Evolutionary conservation across 1,139 yeast species (phyloP), one percentile per base, ranked within the genome.

Genomic region (Nakaseomyces uthaithaninus): DNA sequence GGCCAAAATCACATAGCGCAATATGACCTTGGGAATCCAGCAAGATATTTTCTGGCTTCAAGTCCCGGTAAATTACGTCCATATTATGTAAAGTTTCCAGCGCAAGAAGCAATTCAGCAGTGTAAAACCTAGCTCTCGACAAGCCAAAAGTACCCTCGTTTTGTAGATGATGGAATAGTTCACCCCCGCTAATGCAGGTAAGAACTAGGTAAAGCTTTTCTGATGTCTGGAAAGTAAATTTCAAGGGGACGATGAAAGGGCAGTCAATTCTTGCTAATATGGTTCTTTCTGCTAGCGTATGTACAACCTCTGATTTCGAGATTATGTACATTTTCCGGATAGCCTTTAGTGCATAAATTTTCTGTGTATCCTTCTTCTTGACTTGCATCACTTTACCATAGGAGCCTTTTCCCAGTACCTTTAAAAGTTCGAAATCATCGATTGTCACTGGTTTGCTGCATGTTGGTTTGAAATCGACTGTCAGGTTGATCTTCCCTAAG

Each of bases 351-450:
- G 98, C 98, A 62, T 91, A 91, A 27, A 91, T 80, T 59, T 89
- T 94, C 49, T 82, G 82, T 9, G 98, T 91, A 63, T 91, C 97
- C 53, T 84, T 84, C 65, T 91, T 91, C 45, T 87, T 79, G 35
- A 91, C 98, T 64, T 91, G 98, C 97, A 91, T 91, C 43, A 91
- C 98, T 63, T 93, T 91, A 41, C 98, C 98, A 63, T 91, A 93
- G 2, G 96, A 86, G 3, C 98, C 98, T 61, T 91, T 91, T 36
- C 98, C 98, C 43, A 91, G 86, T 16, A 91, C 98, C 63, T 91
- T 91, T 52, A 91, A 71, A 42, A 93, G 67, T 54, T 89, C 95
- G 62, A 91, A 91, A 57, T 91, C 95, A 42, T 87, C 95, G 51
- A 91, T 87, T 1, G 86, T 71, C 39, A 91, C 69, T 40, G 83